Evolutionary conservation across 1,284 basidiomycete species (phyloP).

Genomic region (Melanopsichium pennsylvanicum): DNA sequence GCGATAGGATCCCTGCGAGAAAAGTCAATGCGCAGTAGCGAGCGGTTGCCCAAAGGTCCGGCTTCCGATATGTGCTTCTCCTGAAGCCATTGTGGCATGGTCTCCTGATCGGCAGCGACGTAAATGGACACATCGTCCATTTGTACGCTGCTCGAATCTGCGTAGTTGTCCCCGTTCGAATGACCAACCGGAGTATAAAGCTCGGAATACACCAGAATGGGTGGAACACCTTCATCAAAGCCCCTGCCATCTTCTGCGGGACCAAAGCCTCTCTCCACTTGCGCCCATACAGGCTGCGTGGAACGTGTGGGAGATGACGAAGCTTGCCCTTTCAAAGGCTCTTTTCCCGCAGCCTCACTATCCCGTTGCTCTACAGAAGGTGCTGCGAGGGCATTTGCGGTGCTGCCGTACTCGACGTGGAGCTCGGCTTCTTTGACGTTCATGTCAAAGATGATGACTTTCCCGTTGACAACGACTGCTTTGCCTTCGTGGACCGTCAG

Average conservation of each 20-base stretch:
- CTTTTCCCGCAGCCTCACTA: no score
- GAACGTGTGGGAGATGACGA: no score
- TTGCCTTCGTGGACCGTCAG: constrained; percentile 46
- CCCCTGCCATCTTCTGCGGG: not conserved
- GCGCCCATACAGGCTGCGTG: not conserved
- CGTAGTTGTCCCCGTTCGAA: no score
- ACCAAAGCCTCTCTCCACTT: not conserved
- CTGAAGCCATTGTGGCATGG: no score
- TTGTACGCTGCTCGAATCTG: constrained; percentile 37
- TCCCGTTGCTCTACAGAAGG: not conserved
- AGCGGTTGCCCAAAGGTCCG: no score
- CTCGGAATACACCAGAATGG: constrained; percentile 13
- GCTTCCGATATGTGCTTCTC: no score
- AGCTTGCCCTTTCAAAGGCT: no score
- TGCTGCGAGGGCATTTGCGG: not conserved
- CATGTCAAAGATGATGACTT: constrained; percentile 14
- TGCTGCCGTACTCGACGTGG: not conserved
- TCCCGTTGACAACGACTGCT: constrained; percentile 33
- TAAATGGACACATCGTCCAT: constrained; percentile 37
- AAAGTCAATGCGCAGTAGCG: constrained; percentile 26
- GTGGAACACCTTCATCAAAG: not conserved
- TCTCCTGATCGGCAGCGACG: constrained; percentile 12
- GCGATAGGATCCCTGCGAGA: no score
- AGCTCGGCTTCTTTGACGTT: not conserved
- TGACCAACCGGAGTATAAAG: not conserved